These are phyloP conservation scores for Blastobotrys robertii DNA, from an alignment of 805 yeast species.

Conservation along the genomic window DNA sequence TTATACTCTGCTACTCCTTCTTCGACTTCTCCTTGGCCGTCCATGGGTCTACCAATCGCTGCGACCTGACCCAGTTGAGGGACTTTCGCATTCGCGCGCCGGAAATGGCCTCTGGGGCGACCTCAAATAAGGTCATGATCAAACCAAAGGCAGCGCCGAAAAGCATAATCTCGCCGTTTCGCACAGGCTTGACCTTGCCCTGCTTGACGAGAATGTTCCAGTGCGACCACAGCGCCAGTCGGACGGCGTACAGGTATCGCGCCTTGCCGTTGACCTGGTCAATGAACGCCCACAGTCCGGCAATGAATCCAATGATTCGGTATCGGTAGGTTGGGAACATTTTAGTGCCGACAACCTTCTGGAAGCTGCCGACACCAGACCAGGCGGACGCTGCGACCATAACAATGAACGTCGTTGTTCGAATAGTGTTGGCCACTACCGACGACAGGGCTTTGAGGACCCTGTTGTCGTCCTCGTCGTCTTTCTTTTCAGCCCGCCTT, in stretches of 20 bases:
- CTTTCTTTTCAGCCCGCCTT: neutral
- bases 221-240: conserved; percentile 30
- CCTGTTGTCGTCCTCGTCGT: neutral
- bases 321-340: conserved; percentile 26
- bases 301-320: conserved; percentile 30
- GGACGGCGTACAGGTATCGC: conserved; percentile 26
- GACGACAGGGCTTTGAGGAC: conserved; percentile 7
- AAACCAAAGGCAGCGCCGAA: conserved; percentile 27
- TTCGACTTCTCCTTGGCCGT: conserved; percentile 1
- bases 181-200: conserved; percentile 19
- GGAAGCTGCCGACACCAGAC: conserved; percentile 31
- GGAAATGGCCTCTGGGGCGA: conserved; percentile 21
- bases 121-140: conserved; percentile 24
- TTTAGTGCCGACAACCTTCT: conserved; percentile 24
- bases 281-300: conserved; percentile 33
- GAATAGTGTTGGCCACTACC: conserved; percentile 19
- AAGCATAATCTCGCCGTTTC: conserved; percentile 25
- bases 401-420: conserved; percentile 27
- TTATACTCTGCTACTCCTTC: neutral
- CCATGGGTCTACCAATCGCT: conserved; percentile 19
- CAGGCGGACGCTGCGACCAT: conserved; percentile 30
- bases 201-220: conserved; percentile 25
- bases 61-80: conserved; percentile 25
- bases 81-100: conserved; percentile 22
- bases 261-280: conserved; percentile 27